Base-by-base conservation (phyloP, 176 grass and related monocot species). In the Chloris gayana region DNA sequence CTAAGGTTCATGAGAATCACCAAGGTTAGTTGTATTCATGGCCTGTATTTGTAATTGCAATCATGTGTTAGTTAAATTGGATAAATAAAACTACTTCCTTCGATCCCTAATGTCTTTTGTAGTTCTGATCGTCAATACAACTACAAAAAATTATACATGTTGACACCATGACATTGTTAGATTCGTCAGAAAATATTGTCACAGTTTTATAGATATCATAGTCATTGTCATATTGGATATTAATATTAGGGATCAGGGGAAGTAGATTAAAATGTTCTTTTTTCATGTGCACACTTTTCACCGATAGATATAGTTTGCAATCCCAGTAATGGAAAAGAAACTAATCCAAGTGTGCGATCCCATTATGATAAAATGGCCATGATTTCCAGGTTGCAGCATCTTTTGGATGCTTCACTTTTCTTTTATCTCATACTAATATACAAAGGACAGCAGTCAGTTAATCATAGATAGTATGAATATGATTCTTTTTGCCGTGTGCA, bases 11-110 rank as follows among this genome's bases (percentile, higher is more conserved):
- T 0, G 24, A 64, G 14, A 64, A 64, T 33, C 62, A 34, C 62
- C 13, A 38, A n/a, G 83, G 87, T 85, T 77, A 60, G 47, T 39
- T 63, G 33, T 21, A 34, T 38, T 8, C 33, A 26, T 27, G 3
- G 25, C 35, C 25, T 37, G 19, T 61, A 11, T 75, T 14, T 69
- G 19, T 34, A 47, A 77, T 24, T 31, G 15, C 22, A 62, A 74
- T 61, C 37, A 0, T 60, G 22, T 17, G 29, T 25, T 69, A 12
- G 50, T 64, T 45, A 2, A 32, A 64, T 34, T 46, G 41, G 4
- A 72, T 32, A 71, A 71, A 21, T 31, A 39, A 57, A 54, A 54
- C 50, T 54, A 24, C 22, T 57, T 13, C 54, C 51, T 54, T 54
- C 22, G 54, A 57, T 57, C 22, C 0, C 2, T 57, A 24, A 11